These are phyloP conservation scores for Chrysanthemum lavandulifolium DNA, from an alignment of 129 eudicot genomes.

Conservation along the genomic window DNA sequence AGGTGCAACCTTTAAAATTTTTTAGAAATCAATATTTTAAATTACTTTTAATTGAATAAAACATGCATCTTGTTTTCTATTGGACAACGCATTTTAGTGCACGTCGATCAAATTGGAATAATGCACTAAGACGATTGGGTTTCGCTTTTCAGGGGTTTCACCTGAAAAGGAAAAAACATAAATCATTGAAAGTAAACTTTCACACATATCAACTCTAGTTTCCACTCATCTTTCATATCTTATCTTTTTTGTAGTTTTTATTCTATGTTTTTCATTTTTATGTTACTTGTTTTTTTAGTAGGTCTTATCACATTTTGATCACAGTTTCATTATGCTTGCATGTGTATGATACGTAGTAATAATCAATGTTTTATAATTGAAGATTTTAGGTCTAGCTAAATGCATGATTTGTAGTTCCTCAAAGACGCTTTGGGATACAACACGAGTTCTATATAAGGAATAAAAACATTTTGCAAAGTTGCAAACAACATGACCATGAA, in stretches of 20 bases:
- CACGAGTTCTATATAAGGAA: too few relatives aligned
- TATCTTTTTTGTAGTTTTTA: background rate
- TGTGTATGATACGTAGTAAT: background rate
- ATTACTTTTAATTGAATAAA: background rate
- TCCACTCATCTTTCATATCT: background rate
- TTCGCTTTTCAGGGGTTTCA: slow-evolving; percentile 33
- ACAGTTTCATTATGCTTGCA: background rate
- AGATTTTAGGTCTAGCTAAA: background rate
- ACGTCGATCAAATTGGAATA: slow-evolving; percentile 18
- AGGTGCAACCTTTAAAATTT: too few relatives aligned
- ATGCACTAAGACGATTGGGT: slow-evolving; percentile 25
- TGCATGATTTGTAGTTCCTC: background rate
- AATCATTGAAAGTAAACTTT: slow-evolving; percentile 29
- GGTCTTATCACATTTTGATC: too few relatives aligned
- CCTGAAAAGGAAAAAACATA: slow-evolving; percentile 23
- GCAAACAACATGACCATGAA: too few relatives aligned
- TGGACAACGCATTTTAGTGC: slow-evolving; percentile 26
- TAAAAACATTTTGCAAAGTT: too few relatives aligned
- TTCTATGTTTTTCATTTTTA: background rate
- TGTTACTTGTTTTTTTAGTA: too few relatives aligned
- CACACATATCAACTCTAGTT: slow-evolving; percentile 22
- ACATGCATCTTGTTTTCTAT: slow-evolving; percentile 7
- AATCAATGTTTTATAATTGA: background rate
- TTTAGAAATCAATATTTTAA: background rate
- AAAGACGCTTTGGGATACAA: background rate